Evolutionary conservation across 495 filamentous ascomycete genomes (phyloP).

Genomic region (Hypoxylon rickii): DNA sequence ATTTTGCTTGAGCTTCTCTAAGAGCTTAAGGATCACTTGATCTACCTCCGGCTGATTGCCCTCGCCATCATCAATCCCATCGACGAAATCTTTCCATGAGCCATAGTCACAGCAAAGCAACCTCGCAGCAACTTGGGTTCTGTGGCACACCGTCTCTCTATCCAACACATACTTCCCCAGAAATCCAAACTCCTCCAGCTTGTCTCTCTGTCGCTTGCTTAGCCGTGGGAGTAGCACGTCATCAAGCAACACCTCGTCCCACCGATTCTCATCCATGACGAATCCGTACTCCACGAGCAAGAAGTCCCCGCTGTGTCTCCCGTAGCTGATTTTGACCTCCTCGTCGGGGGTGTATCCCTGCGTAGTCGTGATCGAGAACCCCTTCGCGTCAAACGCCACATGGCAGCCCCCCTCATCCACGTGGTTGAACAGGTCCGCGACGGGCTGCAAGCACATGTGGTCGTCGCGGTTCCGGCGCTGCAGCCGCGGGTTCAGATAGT

Average conservation of each 20-base stretch:
- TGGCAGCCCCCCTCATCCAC: slow-evolving; percentile 65
- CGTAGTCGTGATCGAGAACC: slow-evolving; percentile 65
- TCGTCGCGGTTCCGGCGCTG: slow-evolving; percentile 64
- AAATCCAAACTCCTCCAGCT: slow-evolving; percentile 63
- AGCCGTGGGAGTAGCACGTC: slow-evolving; percentile 64
- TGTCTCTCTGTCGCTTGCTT: slow-evolving; percentile 48
- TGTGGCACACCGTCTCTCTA: slow-evolving; percentile 64
- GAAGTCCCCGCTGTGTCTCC: slow-evolving; percentile 78
- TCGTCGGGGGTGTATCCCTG: slow-evolving; percentile 64
- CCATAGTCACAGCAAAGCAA: slow-evolving; percentile 41
- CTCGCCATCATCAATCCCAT: slow-evolving; percentile 45
- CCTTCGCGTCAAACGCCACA: slow-evolving; percentile 60
- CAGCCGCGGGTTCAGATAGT: slow-evolving; percentile 60
- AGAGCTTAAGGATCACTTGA: slow-evolving; percentile 31
- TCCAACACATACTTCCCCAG: slow-evolving; percentile 72
- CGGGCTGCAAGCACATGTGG: slow-evolving; percentile 79
- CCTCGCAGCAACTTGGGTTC: slow-evolving; percentile 72
- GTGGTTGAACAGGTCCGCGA: slow-evolving; percentile 90
- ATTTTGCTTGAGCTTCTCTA: slow-evolving; percentile 33
- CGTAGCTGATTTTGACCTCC: slow-evolving; percentile 82
- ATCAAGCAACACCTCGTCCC: slow-evolving; percentile 71
- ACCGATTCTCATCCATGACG: slow-evolving; percentile 67
- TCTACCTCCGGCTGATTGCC: slow-evolving; percentile 38
- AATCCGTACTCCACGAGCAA: slow-evolving; percentile 86
- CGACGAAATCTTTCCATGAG: slow-evolving; percentile 46